Base-by-base conservation (phyloP, 2,329 filamentous ascomycete species). In the Ceratocystis colombiana region DNA sequence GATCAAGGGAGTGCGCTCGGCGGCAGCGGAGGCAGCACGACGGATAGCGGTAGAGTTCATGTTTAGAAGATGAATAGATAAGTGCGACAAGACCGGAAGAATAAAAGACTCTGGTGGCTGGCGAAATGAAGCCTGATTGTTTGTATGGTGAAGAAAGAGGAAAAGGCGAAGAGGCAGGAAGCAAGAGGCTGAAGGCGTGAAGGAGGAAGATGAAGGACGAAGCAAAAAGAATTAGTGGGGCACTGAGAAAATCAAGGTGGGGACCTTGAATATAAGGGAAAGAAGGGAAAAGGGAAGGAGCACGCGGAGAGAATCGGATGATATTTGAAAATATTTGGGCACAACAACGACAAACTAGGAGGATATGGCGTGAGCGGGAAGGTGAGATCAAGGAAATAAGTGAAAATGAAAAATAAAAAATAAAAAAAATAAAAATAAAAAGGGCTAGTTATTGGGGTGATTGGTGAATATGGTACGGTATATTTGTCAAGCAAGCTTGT, bases 1-100 rank as follows among this genome's bases (percentile, higher is more conserved):
- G 75, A 87, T 87, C 72, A 84, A 74, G 68, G 84, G 84, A 64
- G 78, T 79, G 72, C 84, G 83, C 78, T 84, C 81, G 70, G 80
- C 80, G 72, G 82, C 80, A 72, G 80, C 80, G 20, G 65, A 48
- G 70, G 81, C 80, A 70, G 80, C 81, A 71, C 83, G 82, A 66
- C 86, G 79, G 69, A 76, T 77, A 73, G 78, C 77, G 67, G 84
- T 84, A 62, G 80, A 76, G 70, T 82, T 79, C 84, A 86, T 86
- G 61, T 30, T 62, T 53, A 45, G 44, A 33, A 59, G 48, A 53
- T 8, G 48, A 25, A 3, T 2, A 10, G 17, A 25, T 12, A 28
- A 53, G 48, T 3, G 33, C 20, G 20, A 28, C 22, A 15, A 53
- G 48, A 15, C n/a, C 33, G 50, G 17, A 41, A 48, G 15, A 25